phyloP scores from a whole-genome alignment of 73 alveolate species.

The Paramecium biaurelia region DNA sequence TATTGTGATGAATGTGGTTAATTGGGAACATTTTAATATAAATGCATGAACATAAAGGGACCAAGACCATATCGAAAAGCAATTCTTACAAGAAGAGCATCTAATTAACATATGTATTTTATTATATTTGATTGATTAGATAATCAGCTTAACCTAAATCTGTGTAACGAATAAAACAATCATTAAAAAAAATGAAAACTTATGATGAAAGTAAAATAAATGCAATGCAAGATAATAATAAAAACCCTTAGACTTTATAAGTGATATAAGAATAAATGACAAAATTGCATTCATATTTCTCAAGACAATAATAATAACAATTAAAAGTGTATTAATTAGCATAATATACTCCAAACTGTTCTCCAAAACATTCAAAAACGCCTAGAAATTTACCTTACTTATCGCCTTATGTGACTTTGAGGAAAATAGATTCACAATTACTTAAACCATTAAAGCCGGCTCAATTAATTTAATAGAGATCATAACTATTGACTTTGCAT shows the following conservation, averaged over 20 bases:
- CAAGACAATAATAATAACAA: not conserved
- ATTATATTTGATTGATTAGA: not conserved
- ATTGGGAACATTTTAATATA: slow-evolving; percentile 7
- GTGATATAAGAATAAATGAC: not conserved
- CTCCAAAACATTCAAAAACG: slow-evolving; percentile 9
- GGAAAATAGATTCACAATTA: not conserved
- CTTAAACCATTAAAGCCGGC: not conserved
- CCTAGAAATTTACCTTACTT: slow-evolving; percentile 5
- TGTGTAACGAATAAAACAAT: not conserved
- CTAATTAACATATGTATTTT: not conserved
- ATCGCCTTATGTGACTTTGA: not conserved
- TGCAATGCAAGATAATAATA: not conserved
- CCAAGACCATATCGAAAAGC: not conserved
- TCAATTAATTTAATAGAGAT: not conserved
- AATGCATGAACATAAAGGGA: not conserved
- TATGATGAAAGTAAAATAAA: not conserved
- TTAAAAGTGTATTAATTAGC: not conserved
- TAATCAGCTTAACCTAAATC: slow-evolving; percentile 8
- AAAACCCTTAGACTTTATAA: not conserved
- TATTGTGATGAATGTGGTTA: not conserved
- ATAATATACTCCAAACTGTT: not conserved
- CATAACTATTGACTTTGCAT: not conserved
- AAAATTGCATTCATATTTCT: not conserved
- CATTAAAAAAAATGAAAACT: not conserved
- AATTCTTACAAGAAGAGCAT: not conserved